A percentile compares a stretch with the other conserved stretches of the same genome.
phyloP scores from a whole-genome alignment of 176 grass and related monocot genomes.

The Avena atlantica region DNA sequence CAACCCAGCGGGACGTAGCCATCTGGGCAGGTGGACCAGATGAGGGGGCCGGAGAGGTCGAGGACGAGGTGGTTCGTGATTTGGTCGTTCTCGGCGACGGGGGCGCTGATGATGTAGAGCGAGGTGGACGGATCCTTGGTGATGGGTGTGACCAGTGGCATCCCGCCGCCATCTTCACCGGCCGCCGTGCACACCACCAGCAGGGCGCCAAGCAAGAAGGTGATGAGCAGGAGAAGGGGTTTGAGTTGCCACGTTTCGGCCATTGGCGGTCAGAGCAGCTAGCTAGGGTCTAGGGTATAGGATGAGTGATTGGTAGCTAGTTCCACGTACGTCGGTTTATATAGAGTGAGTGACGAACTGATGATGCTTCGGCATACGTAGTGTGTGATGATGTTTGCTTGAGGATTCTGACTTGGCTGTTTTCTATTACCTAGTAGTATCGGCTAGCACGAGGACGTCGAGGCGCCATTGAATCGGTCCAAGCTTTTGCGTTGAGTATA shows the following conservation, averaged over 20 bases:
- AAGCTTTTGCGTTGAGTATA: not conserved
- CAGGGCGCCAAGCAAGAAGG: not conserved
- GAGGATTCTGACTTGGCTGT: not conserved
- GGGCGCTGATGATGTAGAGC: slow-evolving; percentile 28
- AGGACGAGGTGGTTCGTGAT: slow-evolving; percentile 40
- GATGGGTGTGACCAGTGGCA: slow-evolving; percentile 40
- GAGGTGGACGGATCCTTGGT: slow-evolving; percentile 47
- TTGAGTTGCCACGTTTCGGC: slow-evolving; percentile 1
- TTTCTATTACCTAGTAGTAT: not conserved
- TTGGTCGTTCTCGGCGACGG: not conserved
- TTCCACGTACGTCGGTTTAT: not conserved
- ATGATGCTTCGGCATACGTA: not conserved
- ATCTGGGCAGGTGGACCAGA: slow-evolving; percentile 45
- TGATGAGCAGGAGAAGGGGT: not conserved
- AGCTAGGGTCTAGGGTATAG: not conserved
- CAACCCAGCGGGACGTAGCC: slow-evolving; percentile 32
- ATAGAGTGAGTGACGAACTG: not conserved
- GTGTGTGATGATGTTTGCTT: not conserved
- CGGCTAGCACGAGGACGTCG: not conserved
- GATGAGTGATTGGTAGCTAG: not conserved
- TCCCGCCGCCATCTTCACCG: not conserved
- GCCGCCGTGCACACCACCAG: not conserved
- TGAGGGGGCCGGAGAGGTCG: slow-evolving; percentile 58
- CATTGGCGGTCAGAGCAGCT: not conserved
- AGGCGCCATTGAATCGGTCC: not conserved